Base-by-base conservation (phyloP, 805 yeast genomes). In the Candida awuae region DNA sequence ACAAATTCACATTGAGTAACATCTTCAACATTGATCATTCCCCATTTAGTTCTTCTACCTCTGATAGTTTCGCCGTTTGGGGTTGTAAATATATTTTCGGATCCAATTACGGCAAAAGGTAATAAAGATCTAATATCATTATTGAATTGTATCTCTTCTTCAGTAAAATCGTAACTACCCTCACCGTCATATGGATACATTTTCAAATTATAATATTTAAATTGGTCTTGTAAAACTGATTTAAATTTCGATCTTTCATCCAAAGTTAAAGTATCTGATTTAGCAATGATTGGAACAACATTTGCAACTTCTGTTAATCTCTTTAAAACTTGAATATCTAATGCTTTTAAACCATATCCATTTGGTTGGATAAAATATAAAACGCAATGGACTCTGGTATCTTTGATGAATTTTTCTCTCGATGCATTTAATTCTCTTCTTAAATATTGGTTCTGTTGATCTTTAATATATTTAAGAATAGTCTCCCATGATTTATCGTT, bases 401-500 rank as follows among this genome's bases (percentile, higher is more conserved):
- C 98, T 29, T 71, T 75, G 44, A 88, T 82, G 55, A 69, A 64
- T 61, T 73, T 74, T 56, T 87, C 96, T 64, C 97, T 80, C 55
- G 84, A 86, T 9, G 97, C 96, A 15, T 95, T 90, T 59, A 90
- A 78, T 64, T 88, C 97, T 61, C 83, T 84, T 66, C 97, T 81
- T 57, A 88, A 71, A 61, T 84, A 88, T 54, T 80, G 80, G 31
- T 94, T 82, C 61, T 88, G 94, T 65, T 88, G 97, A 63, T 88
- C 97, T 65, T 88, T 88, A 59, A 88, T 85, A 65, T 87, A 88
- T 63, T 85, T 86, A 48, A 88, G 80, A 46, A 88, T 79, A 38
- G 96, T 96, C 53, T 88, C 97, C 96, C 97, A 90, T 63, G 94
- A 87, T 63, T 82, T 84, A 54, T 84, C 94, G 63, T 88, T 88